Base-by-base conservation (phyloP, 1,284 basidiomycete genomes). In the Athelia sp. region DNA sequence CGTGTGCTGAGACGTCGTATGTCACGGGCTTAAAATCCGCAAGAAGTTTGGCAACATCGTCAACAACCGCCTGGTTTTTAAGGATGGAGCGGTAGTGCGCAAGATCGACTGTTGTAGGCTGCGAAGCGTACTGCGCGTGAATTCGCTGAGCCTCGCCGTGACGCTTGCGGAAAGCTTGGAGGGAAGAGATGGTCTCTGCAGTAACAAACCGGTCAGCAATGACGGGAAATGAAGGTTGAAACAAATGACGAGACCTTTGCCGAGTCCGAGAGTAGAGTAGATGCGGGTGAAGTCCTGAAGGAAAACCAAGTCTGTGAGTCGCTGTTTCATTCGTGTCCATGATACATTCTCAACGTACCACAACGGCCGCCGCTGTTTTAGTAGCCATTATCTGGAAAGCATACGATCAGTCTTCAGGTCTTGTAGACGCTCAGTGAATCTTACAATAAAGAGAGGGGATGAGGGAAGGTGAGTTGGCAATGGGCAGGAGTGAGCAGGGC, bases 131-230 rank as follows among this genome's bases (percentile, higher is more conserved):
- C 60, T 82, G 79, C 50, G 75, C 74, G 53, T 87, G 74, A 55
- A 88, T 74, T 62, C 90, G 89, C 65, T 90, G 82, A 51, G 97
- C 95, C 51, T 96, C 91, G 58, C 79, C 77, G 72, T 95, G 84
- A 56, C 97, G 92, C 73, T 97, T 97, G 69, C 97, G 90, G 87
- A 99, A 99, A 42, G 92, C 89, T 69, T 93, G 89, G 52, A 99
- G 82, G 55, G 91, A 74, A 51, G 89, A 75, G 61, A 96, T 77
- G 60, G 94, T 95, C 75, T 96, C 92, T 95, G 69, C 32, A 51
- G 43, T 52, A 21, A 34, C 53, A 29, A 29, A 13, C 13, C 26
- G 26, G 26, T 29, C 26, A 29, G 26, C 26, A 29, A 29, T 29
- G 26, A 29, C 13, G 26, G 26, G 13, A 29, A 29, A 23, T 14